A percentile compares a stretch with the other conserved stretches of the same genome.
Evolutionary conservation across 2,329 filamentous ascomycete genomes (phyloP).

Genomic region (Penicillium sp.): DNA sequence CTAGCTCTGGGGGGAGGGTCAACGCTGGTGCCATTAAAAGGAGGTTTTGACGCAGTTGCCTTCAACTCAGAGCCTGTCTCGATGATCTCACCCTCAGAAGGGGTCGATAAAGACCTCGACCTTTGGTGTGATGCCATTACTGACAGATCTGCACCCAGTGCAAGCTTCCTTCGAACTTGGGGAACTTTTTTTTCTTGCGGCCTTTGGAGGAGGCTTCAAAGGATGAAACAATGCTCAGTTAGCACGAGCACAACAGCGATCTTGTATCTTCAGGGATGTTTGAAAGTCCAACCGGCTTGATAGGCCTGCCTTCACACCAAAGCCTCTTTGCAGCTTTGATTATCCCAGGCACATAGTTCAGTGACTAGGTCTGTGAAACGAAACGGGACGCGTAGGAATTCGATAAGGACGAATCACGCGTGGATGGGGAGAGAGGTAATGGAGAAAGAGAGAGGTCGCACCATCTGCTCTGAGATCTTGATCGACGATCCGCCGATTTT

Average conservation of each 20-base stretch:
- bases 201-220: conserved; percentile 29
- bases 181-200: conserved; percentile 8
- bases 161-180: not conserved
- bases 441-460: conserved; percentile 9
- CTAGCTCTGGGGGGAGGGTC: conserved; percentile 85
- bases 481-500: not conserved
- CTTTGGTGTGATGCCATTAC: conserved; percentile 49
- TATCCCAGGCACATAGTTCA: conserved; percentile 16
- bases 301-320: conserved; percentile 34
- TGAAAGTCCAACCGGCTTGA: conserved; percentile 46
- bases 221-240: conserved; percentile 30
- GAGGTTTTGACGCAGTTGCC: conserved; percentile 81
- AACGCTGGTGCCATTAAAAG: conserved; percentile 77
- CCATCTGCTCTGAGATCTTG: not conserved
- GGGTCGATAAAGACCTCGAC: conserved; percentile 59
- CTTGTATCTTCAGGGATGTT: conserved; percentile 29
- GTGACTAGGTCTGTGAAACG: conserved; percentile 1
- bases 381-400: not conserved
- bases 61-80: conserved; percentile 71
- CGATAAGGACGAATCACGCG: conserved; percentile 1
- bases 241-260: conserved; percentile 35
- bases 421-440: conserved; percentile 5
- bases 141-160: not conserved
- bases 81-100: conserved; percentile 84
- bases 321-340: conserved; percentile 25